Evolutionary conservation across 768 basidiomycete species (phyloP).

Genomic region (Hygrocybe punicea): DNA sequence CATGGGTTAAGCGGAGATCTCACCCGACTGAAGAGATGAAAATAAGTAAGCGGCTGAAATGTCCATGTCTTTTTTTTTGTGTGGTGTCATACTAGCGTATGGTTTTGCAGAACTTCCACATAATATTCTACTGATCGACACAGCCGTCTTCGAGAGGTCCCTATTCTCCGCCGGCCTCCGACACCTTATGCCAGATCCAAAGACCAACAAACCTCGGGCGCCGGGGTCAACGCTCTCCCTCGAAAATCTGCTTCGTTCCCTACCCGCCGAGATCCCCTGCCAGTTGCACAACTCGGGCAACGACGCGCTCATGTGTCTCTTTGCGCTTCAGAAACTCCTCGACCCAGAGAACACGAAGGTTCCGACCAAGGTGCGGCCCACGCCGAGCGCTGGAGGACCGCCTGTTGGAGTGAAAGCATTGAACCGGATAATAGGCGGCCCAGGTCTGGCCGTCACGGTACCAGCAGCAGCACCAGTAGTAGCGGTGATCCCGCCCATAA

Average conservation of each 20-base stretch:
- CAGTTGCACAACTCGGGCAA: conserved; percentile 74
- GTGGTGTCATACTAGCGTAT: too few relatives aligned
- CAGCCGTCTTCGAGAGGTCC: conserved; percentile 57
- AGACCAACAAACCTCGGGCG: conserved; percentile 49
- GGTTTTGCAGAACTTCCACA: conserved; percentile 57
- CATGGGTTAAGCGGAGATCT: conserved; percentile 57
- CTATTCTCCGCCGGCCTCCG: conserved; percentile 59
- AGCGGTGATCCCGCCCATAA: too few relatives aligned
- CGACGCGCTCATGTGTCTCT: conserved; percentile 67
- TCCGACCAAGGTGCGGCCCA: conserved; percentile 29
- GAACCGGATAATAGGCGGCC: not conserved
- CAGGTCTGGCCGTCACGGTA: too few relatives aligned
- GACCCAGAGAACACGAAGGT: conserved; percentile 47
- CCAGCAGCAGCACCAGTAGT: too few relatives aligned
- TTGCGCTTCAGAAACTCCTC: conserved; percentile 65
- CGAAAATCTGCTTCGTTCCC: conserved; percentile 55
- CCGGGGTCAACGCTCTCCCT: conserved; percentile 59
- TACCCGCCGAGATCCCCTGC: conserved; percentile 27
- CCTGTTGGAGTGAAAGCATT: not conserved
- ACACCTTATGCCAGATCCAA: conserved; percentile 58
- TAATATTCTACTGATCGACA: conserved; percentile 69
- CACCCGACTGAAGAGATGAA: conserved; percentile 71
- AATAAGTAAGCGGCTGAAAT: conserved; percentile 66
- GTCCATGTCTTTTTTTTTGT: too few relatives aligned
- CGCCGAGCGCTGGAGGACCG: not conserved